Conservation (phyloP, 2,329 filamentous ascomycete species). For the Lasiodiplodia sp. region DNA sequence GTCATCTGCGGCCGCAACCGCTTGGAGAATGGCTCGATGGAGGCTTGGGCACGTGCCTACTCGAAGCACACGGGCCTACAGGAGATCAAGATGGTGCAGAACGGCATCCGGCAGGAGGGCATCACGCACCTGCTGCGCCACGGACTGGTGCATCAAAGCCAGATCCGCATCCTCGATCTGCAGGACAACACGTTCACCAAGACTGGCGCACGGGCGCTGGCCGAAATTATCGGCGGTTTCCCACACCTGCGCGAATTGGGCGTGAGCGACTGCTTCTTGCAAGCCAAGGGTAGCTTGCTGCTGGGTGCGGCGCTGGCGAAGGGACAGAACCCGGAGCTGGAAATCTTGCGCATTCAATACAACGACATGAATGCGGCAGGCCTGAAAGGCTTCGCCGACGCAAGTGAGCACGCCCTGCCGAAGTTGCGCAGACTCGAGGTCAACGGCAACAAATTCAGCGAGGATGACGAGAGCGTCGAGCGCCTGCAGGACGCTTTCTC, state of each 20-base stretch:
- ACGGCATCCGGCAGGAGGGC: constrained; percentile 94
- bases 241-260: constrained; percentile 79
- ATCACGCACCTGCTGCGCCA: constrained; percentile 81
- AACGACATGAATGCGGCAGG: constrained; percentile 88
- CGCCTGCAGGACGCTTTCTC: constrained; percentile 72
- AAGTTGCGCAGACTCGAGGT: constrained; percentile 85
- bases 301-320: constrained; percentile 76
- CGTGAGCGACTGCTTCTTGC: constrained; percentile 86
- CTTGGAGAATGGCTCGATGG: constrained; percentile 95
- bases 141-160: constrained; percentile 74
- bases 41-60: constrained; percentile 89
- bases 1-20: constrained; percentile 96
- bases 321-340: constrained; percentile 79
- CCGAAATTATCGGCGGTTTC: constrained; percentile 78
- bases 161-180: constrained; percentile 81
- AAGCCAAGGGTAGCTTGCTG: constrained; percentile 74
- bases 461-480: constrained; percentile 78
- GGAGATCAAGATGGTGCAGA: constrained; percentile 96
- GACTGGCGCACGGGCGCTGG: constrained; percentile 78
- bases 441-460: constrained; percentile 93
- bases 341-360: constrained; percentile 85
- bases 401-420: constrained; percentile 73
- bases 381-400: constrained; percentile 73
- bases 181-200: constrained; percentile 98
- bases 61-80: constrained; percentile 81